phyloP scores from a whole-genome alignment of 2,329 filamentous ascomycete species.

The Scortechinia acanthostroma region DNA sequence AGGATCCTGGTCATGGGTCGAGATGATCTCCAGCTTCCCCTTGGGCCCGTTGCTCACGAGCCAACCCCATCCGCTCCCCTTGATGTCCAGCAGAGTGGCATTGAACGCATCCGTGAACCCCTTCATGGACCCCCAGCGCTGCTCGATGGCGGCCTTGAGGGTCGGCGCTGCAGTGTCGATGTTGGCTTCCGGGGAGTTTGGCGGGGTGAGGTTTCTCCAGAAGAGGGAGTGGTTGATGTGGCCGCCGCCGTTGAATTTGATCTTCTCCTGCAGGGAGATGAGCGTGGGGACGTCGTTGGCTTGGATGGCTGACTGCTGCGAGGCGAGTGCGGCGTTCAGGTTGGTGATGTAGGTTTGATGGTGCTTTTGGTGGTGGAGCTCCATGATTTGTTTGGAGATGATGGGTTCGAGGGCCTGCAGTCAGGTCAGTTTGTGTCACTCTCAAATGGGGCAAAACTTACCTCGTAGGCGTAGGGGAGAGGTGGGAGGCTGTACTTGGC shows the following conservation, averaged over 20 bases:
- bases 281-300: constrained; percentile 40
- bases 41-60: constrained; percentile 38
- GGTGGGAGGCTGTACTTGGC: constrained; percentile 34
- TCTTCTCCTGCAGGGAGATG: constrained; percentile 43
- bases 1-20: constrained; percentile 60
- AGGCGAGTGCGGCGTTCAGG: constrained; percentile 34
- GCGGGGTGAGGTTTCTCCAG: constrained; percentile 51
- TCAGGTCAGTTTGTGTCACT: background rate
- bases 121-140: constrained; percentile 62
- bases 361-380: constrained; percentile 46
- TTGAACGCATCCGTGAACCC: constrained; percentile 62
- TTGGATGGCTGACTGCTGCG: constrained; percentile 33
- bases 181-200: constrained; percentile 12
- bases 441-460: constrained; percentile 17
- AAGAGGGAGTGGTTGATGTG: constrained; percentile 66
- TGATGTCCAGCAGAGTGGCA: constrained; percentile 43
- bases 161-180: background rate
- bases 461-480: constrained; percentile 46
- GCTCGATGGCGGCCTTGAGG: constrained; percentile 46
- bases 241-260: constrained; percentile 61
- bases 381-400: constrained; percentile 46
- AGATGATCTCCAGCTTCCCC: constrained; percentile 46
- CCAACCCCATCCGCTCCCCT: constrained; percentile 66
- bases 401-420: constrained; percentile 41
- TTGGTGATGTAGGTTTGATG: constrained; percentile 48